phyloP scores from a whole-genome alignment of 768 basidiomycete species.

The Candolleomyces eurysporus region DNA sequence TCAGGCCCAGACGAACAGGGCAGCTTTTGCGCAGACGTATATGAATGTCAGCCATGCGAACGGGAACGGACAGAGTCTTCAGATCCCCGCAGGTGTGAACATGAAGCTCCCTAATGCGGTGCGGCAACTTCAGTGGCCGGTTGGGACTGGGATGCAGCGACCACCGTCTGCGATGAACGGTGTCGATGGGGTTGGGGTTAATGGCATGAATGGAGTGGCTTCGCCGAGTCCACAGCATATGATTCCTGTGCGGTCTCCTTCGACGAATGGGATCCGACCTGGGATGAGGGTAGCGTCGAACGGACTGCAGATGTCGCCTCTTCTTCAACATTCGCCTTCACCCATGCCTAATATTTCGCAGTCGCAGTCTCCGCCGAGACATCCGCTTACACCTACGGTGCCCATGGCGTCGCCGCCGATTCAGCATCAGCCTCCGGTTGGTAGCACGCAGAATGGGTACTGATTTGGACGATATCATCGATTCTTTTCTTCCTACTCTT shows the following conservation, averaged over 20 bases:
- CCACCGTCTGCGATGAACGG: constrained; percentile 32
- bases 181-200: constrained; percentile 13
- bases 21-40: constrained; percentile 13
- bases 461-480: constrained; percentile 15
- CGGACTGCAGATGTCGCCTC: constrained; percentile 51
- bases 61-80: constrained; percentile 20
- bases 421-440: constrained; percentile 53
- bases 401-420: constrained; percentile 53
- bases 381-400: constrained; percentile 50
- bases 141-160: constrained; percentile 30
- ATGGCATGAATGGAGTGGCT: constrained; percentile 24
- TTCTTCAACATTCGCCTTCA: constrained; percentile 46
- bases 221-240: constrained; percentile 36
- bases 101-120: constrained; percentile 35
- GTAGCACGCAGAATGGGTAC: constrained; percentile 53
- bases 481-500: too few relatives aligned
- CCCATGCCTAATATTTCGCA: constrained; percentile 44
- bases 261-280: constrained; percentile 55
- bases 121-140: constrained; percentile 40
- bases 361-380: constrained; percentile 49
- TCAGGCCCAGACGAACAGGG: constrained; percentile 21
- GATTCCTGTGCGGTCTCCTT: constrained; percentile 47
- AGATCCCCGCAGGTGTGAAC: constrained; percentile 31
- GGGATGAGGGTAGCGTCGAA: constrained; percentile 37
- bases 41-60: constrained; percentile 22